These are phyloP conservation scores for Marchantia paleacea DNA, from an alignment of 225 moss, liverwort and hornwort species.

Conservation along the genomic window DNA sequence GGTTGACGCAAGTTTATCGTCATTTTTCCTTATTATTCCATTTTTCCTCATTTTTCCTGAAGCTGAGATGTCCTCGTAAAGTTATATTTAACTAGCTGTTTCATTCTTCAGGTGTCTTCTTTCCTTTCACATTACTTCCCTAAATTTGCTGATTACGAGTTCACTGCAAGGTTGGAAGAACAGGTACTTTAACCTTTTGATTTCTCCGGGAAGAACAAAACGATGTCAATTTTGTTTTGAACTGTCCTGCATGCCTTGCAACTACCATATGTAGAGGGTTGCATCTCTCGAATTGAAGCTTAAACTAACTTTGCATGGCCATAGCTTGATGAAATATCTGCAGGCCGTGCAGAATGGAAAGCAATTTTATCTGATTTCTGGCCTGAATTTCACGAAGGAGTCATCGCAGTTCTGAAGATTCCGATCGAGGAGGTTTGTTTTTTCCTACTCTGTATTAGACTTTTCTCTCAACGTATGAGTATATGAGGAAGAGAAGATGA, in stretches of 20 bases:
- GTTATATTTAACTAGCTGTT: neutral
- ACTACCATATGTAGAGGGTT: no score
- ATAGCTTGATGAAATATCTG: slow-evolving; percentile 96
- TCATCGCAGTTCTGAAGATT: slow-evolving; percentile 59
- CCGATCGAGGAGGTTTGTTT: slow-evolving; percentile 73
- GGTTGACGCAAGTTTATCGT: neutral
- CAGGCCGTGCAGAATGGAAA: slow-evolving; percentile 88
- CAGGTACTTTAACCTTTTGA: slow-evolving; percentile 49
- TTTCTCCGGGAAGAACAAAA: neutral
- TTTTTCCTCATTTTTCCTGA: no score
- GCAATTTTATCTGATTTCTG: slow-evolving; percentile 65
- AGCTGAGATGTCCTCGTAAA: neutral
- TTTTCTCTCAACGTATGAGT: no score
- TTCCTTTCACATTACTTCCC: slow-evolving; percentile 84
- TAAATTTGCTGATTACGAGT: slow-evolving; percentile 71
- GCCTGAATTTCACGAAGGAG: slow-evolving; percentile 85
- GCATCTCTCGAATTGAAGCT: neutral
- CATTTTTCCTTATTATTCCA: neutral
- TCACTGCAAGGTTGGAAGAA: slow-evolving; percentile 89
- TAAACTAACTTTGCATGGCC: slow-evolving; percentile 22
- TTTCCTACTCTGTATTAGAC: no score
- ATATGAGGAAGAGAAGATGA: neutral
- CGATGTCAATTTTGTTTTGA: neutral
- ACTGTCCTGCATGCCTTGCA: neutral
- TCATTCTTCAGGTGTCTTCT: slow-evolving; percentile 65